Evolutionary conservation across 306 rosid species (phyloP).

Genomic region (Lathyrus aphaca): DNA sequence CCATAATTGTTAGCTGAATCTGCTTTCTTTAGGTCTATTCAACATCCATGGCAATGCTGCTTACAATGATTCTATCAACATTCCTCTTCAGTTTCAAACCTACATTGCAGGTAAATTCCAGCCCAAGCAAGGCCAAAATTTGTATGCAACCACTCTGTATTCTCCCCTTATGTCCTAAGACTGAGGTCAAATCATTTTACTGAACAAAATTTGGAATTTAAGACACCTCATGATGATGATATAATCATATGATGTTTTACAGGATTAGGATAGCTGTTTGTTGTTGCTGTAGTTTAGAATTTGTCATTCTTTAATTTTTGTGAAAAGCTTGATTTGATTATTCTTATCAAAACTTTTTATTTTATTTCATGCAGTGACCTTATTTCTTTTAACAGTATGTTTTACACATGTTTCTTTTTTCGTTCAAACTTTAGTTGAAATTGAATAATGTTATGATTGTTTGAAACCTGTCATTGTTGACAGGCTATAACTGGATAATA

Average conservation of each 20-base stretch:
- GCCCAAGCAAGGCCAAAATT: conserved; percentile 16
- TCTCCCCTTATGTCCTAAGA: neutral
- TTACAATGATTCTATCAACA: conserved; percentile 74
- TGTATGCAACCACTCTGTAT: conserved; percentile 9
- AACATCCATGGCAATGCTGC: conserved; percentile 97
- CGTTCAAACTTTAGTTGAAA: conserved; percentile 7
- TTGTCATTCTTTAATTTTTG: conserved; percentile 1
- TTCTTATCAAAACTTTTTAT: neutral
- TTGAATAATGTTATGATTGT: conserved; percentile 23
- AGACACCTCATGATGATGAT: conserved; percentile 8
- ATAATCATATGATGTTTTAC: conserved; percentile 17
- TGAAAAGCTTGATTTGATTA: conserved; percentile 8
- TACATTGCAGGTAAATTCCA: conserved; percentile 70
- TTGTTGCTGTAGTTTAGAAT: conserved; percentile 20
- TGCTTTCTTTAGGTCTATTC: conserved; percentile 67
- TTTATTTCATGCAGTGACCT: neutral
- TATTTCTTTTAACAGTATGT: conserved; percentile 9
- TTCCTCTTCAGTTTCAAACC: conserved; percentile 87
- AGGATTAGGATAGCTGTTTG: conserved; percentile 10
- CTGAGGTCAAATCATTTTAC: conserved; percentile 11
- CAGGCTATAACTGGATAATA: conserved; percentile 22
- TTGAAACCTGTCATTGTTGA: conserved; percentile 18
- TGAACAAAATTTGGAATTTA: conserved; percentile 3
- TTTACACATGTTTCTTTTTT: conserved; percentile 24
- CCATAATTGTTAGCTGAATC: conserved; percentile 17